A percentile compares a stretch with the other conserved stretches of the same genome.
Evolutionary conservation across 2,329 filamentous ascomycete genomes (phyloP).

Genomic region (Balansia obtecta): DNA sequence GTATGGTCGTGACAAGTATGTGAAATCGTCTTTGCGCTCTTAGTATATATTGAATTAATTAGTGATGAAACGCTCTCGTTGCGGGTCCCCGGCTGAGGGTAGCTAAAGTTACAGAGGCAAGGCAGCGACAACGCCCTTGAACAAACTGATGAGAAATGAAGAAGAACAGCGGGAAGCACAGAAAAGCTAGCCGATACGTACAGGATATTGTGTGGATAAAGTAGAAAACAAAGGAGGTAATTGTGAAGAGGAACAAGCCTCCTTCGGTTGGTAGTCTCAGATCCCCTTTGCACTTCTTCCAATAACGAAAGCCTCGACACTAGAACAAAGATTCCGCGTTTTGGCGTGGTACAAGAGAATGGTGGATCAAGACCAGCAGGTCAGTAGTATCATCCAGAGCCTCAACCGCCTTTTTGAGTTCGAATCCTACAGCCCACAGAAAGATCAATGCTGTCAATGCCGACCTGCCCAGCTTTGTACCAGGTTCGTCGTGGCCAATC

Average conservation of each 20-base stretch:
- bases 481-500: not conserved
- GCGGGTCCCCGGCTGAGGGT: not conserved
- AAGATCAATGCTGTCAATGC: constrained; percentile 3
- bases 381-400: not conserved
- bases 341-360: constrained; percentile 5
- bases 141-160: constrained; percentile 14
- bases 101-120: constrained; percentile 4
- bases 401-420: constrained; percentile 1
- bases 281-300: constrained; percentile 5
- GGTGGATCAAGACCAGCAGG: constrained; percentile 2
- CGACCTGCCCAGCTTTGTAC: not conserved
- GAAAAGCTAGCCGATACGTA: constrained; percentile 42
- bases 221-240: constrained; percentile 5
- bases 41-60: constrained; percentile 2
- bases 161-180: constrained; percentile 22
- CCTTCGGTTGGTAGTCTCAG: constrained; percentile 4
- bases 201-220: constrained; percentile 18
- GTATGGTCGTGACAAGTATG: not conserved
- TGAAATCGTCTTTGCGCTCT: constrained; percentile 1
- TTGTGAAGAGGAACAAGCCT: constrained; percentile 3
- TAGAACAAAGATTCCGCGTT: constrained; percentile 1
- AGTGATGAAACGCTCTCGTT: constrained; percentile 1
- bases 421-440: constrained; percentile 1
- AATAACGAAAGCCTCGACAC: constrained; percentile 6
- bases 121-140: constrained; percentile 3